These are phyloP conservation scores for Volvox carteri DNA, from an alignment of 163 green algal genomes.

Conservation along the genomic window DNA sequence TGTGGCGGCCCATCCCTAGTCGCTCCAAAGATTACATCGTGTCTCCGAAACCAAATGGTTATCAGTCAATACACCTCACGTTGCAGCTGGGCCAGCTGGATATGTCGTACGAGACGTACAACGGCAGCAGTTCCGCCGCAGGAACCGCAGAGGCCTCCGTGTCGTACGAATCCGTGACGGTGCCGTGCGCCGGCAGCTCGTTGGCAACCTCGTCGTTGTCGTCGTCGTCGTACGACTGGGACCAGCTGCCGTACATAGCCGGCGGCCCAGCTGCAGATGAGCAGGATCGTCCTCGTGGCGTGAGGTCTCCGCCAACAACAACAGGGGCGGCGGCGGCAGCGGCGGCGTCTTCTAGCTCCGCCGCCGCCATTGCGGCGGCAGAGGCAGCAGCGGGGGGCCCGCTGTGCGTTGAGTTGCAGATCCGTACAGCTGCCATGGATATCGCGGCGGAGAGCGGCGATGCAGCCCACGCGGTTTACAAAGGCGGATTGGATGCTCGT, in stretches of 20 bases:
- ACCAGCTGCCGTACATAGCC: constrained; percentile 1
- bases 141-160: constrained; percentile 20
- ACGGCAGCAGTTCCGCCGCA: neutral
- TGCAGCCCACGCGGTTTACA: constrained; percentile 87
- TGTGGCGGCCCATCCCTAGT: constrained; percentile 77
- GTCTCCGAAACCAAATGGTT: constrained; percentile 88
- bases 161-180: neutral
- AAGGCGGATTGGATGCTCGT: constrained; percentile 78
- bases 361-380: neutral
- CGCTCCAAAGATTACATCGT: constrained; percentile 92
- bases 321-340: neutral
- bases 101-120: constrained; percentile 29
- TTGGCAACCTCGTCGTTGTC: neutral
- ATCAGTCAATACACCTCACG: constrained; percentile 88
- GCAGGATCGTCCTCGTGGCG: too few species aligned
- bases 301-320: too few species aligned
- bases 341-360: neutral
- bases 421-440: constrained; percentile 87
- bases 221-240: constrained; percentile 7
- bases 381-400: neutral
- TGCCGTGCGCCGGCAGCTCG: too few species aligned
- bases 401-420: constrained; percentile 81
- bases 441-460: constrained; percentile 79
- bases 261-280: too few species aligned
- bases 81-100: constrained; percentile 61